Percentiles rank a stretch among this genome's conserved stretches.
phyloP scores from a whole-genome alignment of 306 rosid genomes.

The Arachis stenosperma region DNA sequence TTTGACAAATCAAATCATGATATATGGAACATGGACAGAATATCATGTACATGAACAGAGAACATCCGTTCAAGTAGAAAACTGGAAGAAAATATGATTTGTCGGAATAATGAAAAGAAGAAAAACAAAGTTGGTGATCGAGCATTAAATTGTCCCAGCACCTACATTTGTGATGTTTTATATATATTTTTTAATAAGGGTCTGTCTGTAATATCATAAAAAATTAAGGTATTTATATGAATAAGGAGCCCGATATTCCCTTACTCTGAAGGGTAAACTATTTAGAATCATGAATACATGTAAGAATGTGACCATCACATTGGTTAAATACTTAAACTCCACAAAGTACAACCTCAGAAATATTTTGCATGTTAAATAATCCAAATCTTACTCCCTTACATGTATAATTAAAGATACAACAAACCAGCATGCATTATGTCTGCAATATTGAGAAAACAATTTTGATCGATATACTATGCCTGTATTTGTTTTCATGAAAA shows the following conservation, averaged over 20 bases:
- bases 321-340: background rate
- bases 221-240: background rate
- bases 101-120: background rate
- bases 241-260: background rate
- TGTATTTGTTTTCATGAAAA: slow-evolving; percentile 1
- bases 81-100: background rate
- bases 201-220: slow-evolving; percentile 27
- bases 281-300: background rate
- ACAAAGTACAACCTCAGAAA: background rate
- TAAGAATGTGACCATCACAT: slow-evolving; percentile 19
- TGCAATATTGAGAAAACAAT: background rate
- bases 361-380: background rate
- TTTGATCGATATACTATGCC: background rate
- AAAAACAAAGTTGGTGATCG: slow-evolving; percentile 4
- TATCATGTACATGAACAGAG: background rate
- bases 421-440: background rate
- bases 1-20: slow-evolving; percentile 13
- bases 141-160: background rate
- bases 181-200: slow-evolving; percentile 2
- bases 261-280: background rate
- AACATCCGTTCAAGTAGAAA: slow-evolving; percentile 12
- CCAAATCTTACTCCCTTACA: slow-evolving; percentile 1
- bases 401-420: background rate
- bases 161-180: slow-evolving; percentile 6
- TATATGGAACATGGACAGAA: background rate